Percentiles rank a stretch among this genome's conserved stretches.
Conservation (phyloP, 495 filamentous ascomycete species). For the Xylaria intraflava region DNA sequence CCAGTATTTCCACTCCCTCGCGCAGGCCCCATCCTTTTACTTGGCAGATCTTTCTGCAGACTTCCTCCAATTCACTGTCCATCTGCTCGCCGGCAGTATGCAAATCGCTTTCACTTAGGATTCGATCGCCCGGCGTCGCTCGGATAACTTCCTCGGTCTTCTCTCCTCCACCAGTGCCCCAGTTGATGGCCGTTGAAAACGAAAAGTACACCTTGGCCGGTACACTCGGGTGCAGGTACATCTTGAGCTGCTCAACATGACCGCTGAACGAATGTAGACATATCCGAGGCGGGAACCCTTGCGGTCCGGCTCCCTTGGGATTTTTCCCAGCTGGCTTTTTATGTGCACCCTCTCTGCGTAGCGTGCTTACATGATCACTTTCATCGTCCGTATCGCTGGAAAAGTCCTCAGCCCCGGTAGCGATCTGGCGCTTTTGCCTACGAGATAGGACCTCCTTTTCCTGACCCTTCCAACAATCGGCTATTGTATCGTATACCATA, state of each 20-base stretch:
- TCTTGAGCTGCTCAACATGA: slow-evolving; percentile 63
- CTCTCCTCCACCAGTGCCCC: slow-evolving; percentile 45
- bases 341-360: slow-evolving; percentile 8
- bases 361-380: slow-evolving; percentile 11
- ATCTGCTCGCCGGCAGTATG: slow-evolving; percentile 78
- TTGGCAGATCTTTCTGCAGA: slow-evolving; percentile 63
- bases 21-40: slow-evolving; percentile 72
- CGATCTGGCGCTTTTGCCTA: slow-evolving; percentile 47
- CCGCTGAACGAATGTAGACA: slow-evolving; percentile 94
- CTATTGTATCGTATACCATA: slow-evolving; percentile 65
- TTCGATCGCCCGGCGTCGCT: slow-evolving; percentile 64
- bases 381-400: slow-evolving; percentile 36
- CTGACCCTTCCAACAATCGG: slow-evolving; percentile 73
- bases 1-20: slow-evolving; percentile 62
- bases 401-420: slow-evolving; percentile 41
- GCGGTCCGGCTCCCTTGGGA: slow-evolving; percentile 9
- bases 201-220: slow-evolving; percentile 81
- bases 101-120: slow-evolving; percentile 86
- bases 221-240: slow-evolving; percentile 68
- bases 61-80: slow-evolving; percentile 70
- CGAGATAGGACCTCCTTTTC: slow-evolving; percentile 64
- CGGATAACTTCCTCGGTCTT: slow-evolving; percentile 59
- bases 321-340: not conserved
- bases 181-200: slow-evolving; percentile 79
- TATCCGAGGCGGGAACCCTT: slow-evolving; percentile 79